Evolutionary conservation across 169 alveolate genomes (phyloP).

Genomic region (Plasmodium billcollinsi): DNA sequence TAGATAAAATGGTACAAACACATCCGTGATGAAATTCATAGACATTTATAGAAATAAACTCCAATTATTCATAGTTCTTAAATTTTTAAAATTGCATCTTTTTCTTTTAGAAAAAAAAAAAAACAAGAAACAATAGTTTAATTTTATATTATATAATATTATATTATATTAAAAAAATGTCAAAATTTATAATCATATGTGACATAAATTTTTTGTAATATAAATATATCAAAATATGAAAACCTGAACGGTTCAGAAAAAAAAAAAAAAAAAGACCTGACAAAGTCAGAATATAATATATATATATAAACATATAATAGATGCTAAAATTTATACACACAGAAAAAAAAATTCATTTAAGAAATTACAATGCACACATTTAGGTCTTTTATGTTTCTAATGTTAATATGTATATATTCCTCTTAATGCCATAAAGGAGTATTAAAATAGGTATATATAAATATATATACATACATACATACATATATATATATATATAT

Average conservation of each 20-base stretch:
- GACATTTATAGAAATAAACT: too few relatives aligned
- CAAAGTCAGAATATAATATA: neutral
- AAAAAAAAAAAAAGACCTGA: neutral
- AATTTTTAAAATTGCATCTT: too few relatives aligned
- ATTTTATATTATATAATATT: too few relatives aligned
- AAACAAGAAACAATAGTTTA: neutral
- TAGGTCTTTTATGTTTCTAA: too few relatives aligned
- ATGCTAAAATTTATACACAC: conserved; percentile 16
- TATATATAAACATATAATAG: neutral
- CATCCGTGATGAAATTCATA: too few relatives aligned
- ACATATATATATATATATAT: neutral
- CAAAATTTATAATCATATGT: too few relatives aligned
- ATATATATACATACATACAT: neutral
- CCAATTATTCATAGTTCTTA: too few relatives aligned
- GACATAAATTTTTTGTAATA: neutral
- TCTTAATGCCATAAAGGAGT: neutral
- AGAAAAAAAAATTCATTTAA: neutral
- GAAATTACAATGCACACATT: conserved; percentile 15
- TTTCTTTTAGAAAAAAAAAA: neutral
- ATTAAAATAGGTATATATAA: neutral
- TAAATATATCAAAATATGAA: neutral
- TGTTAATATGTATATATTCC: neutral
- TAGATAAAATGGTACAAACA: too few relatives aligned
- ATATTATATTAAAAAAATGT: too few relatives aligned
- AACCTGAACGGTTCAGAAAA: conserved; percentile 12